Evolutionary conservation across 192 early-diverging fungal genomes (phyloP).

Genomic region (Anaeromyces robustus): DNA sequence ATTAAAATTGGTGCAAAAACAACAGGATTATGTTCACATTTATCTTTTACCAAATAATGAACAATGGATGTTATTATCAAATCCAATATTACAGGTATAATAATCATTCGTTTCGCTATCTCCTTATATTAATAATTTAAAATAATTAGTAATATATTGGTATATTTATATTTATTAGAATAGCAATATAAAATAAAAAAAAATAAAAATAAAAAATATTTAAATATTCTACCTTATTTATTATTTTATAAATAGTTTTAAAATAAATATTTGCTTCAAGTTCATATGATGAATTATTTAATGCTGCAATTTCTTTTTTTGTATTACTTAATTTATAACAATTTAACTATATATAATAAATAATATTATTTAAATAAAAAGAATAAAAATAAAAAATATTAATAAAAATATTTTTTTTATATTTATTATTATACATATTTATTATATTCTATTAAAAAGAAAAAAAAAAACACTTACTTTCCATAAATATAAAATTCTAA

Average conservation of each 20-base stretch:
- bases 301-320: background rate
- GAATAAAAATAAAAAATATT: too few relatives aligned
- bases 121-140: background rate
- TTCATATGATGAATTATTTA: background rate
- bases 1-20: background rate
- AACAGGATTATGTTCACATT: background rate
- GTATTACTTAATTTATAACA: background rate
- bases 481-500: background rate
- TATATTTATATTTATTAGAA: too few relatives aligned
- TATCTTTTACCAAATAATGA: background rate
- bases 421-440: background rate
- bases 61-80: background rate
- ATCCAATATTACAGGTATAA: background rate
- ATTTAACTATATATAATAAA: background rate
- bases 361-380: too few relatives aligned
- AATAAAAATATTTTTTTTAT: too few relatives aligned
- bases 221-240: background rate
- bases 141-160: too few relatives aligned
- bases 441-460: background rate
- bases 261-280: background rate
- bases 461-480: background rate
- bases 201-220: background rate
- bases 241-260: background rate
- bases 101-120: background rate
- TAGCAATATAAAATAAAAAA: too few relatives aligned